Evolutionary conservation across 805 yeast genomes (phyloP).

Genomic region (Pichia thaimueangensis): DNA sequence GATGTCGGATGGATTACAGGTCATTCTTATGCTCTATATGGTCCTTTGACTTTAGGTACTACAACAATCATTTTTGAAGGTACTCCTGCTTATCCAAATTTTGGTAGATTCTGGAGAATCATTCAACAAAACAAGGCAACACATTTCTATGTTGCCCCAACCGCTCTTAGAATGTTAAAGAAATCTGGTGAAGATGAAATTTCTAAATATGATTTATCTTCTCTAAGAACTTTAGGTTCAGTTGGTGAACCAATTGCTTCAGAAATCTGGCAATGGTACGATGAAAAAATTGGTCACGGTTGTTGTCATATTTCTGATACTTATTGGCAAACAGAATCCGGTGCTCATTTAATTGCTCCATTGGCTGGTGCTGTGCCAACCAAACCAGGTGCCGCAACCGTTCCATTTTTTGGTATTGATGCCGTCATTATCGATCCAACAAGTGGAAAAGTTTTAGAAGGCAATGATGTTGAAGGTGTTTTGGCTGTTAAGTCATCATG

Average conservation of each 20-base stretch:
- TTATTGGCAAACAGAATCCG: conserved; percentile 98
- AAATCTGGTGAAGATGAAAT: conserved; percentile 80
- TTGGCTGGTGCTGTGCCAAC: conserved; percentile 91
- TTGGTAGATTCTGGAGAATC: conserved; percentile 94
- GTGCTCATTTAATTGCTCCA: conserved; percentile 91
- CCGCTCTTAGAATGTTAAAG: conserved; percentile 85
- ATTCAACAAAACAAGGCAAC: conserved; percentile 87
- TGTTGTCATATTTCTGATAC: conserved; percentile 92
- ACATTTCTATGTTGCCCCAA: conserved; percentile 97
- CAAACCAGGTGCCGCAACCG: conserved; percentile 95
- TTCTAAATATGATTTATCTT: conserved; percentile 70
- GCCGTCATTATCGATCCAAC: conserved; percentile 92
- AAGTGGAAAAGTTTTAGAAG: conserved; percentile 74
- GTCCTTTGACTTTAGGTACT: conserved; percentile 84
- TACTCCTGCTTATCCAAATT: conserved; percentile 95
- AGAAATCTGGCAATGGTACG: conserved; percentile 98
- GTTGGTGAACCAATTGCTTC: conserved; percentile 99
- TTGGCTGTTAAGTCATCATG: conserved; percentile 84
- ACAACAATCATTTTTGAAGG: conserved; percentile 94
- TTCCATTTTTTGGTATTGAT: conserved; percentile 93
- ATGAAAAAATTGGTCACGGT: conserved; percentile 83
- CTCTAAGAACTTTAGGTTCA: conserved; percentile 90
- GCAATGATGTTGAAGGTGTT: conserved; percentile 94
- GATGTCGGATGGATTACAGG: conserved; percentile 99
- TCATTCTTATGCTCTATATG: conserved; percentile 92